Base-by-base conservation (phyloP, 2,329 filamentous ascomycete species). In the Stylonectria norvegica region DNA sequence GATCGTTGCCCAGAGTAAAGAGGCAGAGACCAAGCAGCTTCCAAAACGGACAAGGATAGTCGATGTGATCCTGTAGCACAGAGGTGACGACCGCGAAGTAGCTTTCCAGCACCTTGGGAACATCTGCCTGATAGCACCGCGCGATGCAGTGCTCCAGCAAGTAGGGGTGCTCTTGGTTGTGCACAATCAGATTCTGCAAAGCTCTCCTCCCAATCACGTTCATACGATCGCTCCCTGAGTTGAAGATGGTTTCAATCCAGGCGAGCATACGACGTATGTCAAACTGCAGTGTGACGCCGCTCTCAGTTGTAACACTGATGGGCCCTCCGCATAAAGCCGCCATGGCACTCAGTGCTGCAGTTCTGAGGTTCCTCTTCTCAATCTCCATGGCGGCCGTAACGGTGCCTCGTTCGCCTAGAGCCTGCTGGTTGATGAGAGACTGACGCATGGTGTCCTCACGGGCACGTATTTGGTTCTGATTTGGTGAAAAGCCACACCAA, bases 401-500 rank as follows among this genome's bases (percentile, higher is more conserved):
- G 16, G 83, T 89, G 4, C 85, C 83, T 50, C 86, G 79, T 58
- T 90, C 89, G 10, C 83, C 81, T 14, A 83, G 65, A 15, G 85
- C 80, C 41, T 93, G 87, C 40, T 89, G 85, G 37, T 91, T 82
- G 23, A 95, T 82, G 50, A 93, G 75, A 3, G 86, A 88, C 52
- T 90, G 86, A 30, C 88, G 78, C 84, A 96, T 94, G 23, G 79
- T 85, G 47, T 95, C 86, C 64, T 96, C 90, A 46, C 89, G 78
- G 42, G 84, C 82, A 5, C 83, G 79, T 28, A 95, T 86, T 49
- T 94, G 86, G 11, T 70, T 74, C 60, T 94, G 89, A 49, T 96
- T 95, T 0, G 90, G 89, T 6, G 90, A 95, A 62, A 94, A 96
- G 3, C 93, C 93, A 61, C 93, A 98, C 94, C 94, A 98, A 50